Evolutionary conservation across 352 stramenopile species (phyloP), one percentile per base, ranked within the genome.

Genomic region (Phytophthora melonis): DNA sequence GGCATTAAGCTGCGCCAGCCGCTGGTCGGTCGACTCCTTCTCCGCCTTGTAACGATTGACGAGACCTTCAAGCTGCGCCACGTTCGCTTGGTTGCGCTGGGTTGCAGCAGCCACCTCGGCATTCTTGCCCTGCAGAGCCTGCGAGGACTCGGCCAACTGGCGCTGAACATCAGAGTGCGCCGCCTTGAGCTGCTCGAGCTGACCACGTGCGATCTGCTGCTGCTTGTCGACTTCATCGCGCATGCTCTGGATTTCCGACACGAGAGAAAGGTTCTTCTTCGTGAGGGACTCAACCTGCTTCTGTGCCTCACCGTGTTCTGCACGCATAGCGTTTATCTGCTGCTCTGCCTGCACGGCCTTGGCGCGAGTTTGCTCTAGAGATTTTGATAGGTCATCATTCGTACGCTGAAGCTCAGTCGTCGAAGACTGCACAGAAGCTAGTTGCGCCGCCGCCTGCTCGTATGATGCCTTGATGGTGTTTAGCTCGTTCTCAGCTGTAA

Each of bases 251-350:
- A 86, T 58, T 25, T 94, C 87, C 0, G 85, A 77, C 14, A 88
- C 67, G 34, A 93, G 55, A 18, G 68, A 70, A 9, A 86, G 58
- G 43, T 93, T 92, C 74, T 94, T 93, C 49, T 83, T 87, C 16
- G 81, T 88, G 5, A 93, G 70, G 13, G 79, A 57, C 65, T 91
- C 81, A 3, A 94, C 47, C 68, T 93, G 81, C n/a, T 71, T 71
- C 53, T 89, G 78, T 7, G 79, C 30, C 13, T 82, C 74, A 23
- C 65, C 66, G 16, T 87, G 66, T 25, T 92, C 78, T 0, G 57
- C 63, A 16, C 81, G 69, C 55, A 79, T 77, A 2, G 65, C 54
- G 19, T 79, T 79, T 16, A 87, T 32, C 53, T 93, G 74, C 53
- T 85, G 69, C 63, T 96, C 82, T 13, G 87, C 50, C 45, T 78